Conservation (phyloP, 805 yeast genomes). For the Lipomyces sp. region DNA sequence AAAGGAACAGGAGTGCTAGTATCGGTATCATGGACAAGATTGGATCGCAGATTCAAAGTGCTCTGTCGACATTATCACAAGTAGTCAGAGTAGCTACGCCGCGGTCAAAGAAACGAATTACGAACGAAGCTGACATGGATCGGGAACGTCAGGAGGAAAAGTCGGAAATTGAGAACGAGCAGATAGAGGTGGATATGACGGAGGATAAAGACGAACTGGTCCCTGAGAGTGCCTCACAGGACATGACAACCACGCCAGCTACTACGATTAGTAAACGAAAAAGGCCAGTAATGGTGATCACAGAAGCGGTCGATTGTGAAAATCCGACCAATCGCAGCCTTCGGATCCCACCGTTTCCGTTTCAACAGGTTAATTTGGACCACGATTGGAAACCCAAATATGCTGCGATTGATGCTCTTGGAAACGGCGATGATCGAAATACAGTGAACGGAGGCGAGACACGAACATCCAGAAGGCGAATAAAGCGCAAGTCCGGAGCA, state of each 20-base stretch:
- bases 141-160: neutral
- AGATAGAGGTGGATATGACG: neutral
- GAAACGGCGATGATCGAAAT: neutral
- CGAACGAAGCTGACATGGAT: neutral
- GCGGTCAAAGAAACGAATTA: slow-evolving; percentile 2
- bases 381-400: slow-evolving; percentile 15
- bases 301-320: slow-evolving; percentile 29
- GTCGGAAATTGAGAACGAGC: too few species aligned
- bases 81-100: neutral
- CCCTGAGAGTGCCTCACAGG: neutral
- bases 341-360: slow-evolving; percentile 33
- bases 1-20: neutral
- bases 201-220: neutral
- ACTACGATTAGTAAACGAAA: neutral
- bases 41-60: slow-evolving; percentile 12
- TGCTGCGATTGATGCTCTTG: neutral
- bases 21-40: slow-evolving; percentile 10
- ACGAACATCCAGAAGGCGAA: neutral
- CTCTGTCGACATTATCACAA: slow-evolving; percentile 11
- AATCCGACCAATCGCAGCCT: slow-evolving; percentile 12
- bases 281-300: slow-evolving; percentile 11
- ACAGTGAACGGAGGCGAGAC: neutral
- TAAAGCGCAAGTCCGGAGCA: neutral
- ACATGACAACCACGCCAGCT: neutral
- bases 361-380: slow-evolving; percentile 26